Percentiles rank a stretch among this genome's conserved stretches.
phyloP scores from a whole-genome alignment of 2,329 filamentous ascomycete genomes.

The Sporothrix humicola region DNA sequence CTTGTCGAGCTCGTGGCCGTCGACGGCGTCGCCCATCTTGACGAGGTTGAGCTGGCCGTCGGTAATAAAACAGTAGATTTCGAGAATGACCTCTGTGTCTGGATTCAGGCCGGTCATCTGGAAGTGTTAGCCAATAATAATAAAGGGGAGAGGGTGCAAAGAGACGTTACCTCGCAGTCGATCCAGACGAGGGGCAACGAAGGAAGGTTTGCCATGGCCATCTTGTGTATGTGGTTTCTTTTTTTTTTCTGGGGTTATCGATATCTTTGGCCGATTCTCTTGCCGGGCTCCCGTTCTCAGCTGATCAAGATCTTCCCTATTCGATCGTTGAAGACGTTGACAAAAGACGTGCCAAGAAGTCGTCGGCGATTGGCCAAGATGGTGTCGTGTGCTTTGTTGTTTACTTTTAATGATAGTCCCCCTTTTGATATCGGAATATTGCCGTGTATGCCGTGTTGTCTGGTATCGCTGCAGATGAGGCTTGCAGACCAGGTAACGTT shows the following conservation, averaged over 20 bases:
- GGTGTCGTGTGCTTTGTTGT: background rate
- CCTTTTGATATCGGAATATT: background rate
- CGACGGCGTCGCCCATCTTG: background rate
- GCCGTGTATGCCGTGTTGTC: background rate
- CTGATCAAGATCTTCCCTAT: too few relatives aligned
- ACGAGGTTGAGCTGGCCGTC: conserved; percentile 66
- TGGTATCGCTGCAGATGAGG: background rate
- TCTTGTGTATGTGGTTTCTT: background rate
- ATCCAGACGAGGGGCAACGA: conserved; percentile 36
- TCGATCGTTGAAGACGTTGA: too few relatives aligned
- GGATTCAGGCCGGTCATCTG: conserved; percentile 92
- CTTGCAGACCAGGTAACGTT: conserved; percentile 24
- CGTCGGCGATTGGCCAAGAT: too few relatives aligned
- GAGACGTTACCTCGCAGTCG: conserved; percentile 36
- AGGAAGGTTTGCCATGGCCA: conserved; percentile 28
- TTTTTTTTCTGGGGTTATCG: background rate
- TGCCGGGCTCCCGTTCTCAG: too few relatives aligned
- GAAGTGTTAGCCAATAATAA: background rate
- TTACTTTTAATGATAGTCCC: background rate
- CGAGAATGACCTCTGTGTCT: conserved; percentile 81
- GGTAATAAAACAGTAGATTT: conserved; percentile 91
- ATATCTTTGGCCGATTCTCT: background rate
- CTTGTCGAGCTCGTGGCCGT: background rate
- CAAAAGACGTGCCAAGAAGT: too few relatives aligned
- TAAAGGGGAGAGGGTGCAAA: too few relatives aligned